phyloP scores from a whole-genome alignment of 495 filamentous ascomycete genomes.

The Daldinia vernicosa region DNA sequence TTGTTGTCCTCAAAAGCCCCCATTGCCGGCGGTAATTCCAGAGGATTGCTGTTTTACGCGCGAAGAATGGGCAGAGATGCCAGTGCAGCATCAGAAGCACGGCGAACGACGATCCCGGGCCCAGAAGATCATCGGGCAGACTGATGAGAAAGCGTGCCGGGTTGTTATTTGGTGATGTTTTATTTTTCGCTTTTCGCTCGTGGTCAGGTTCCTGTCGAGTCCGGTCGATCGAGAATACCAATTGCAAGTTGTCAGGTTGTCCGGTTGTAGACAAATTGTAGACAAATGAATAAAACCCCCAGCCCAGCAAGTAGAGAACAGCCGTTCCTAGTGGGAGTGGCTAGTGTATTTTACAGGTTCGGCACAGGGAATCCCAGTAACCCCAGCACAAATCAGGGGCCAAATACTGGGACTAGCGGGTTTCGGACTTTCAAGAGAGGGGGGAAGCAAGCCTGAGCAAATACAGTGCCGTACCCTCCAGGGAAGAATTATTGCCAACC shows the following conservation, averaged over 20 bases:
- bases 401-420: constrained; percentile 36
- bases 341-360: constrained; percentile 37
- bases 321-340: constrained; percentile 32
- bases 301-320: constrained; percentile 28
- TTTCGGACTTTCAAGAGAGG: constrained; percentile 44
- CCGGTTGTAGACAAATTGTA: too few species aligned
- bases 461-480: constrained; percentile 9
- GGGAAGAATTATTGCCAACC: constrained; percentile 24
- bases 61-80: constrained; percentile 35
- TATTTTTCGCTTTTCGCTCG: background rate
- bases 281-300: constrained; percentile 16
- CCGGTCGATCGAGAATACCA: constrained; percentile 25
- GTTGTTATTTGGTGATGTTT: constrained; percentile 10
- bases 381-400: constrained; percentile 36
- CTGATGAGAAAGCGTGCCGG: constrained; percentile 2
- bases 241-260: constrained; percentile 41
- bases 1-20: constrained; percentile 43
- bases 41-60: constrained; percentile 19
- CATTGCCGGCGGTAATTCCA: constrained; percentile 45
- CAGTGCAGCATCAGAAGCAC: constrained; percentile 48
- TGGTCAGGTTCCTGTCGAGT: constrained; percentile 9
- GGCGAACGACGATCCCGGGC: constrained; percentile 35
- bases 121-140: constrained; percentile 41
- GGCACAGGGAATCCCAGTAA: constrained; percentile 33
- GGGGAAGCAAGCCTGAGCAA: constrained; percentile 11